A percentile compares a stretch with the other conserved stretches of the same genome.
Conservation (phyloP, 1,284 basidiomycete species). For the Irpex rosettiformis region DNA sequence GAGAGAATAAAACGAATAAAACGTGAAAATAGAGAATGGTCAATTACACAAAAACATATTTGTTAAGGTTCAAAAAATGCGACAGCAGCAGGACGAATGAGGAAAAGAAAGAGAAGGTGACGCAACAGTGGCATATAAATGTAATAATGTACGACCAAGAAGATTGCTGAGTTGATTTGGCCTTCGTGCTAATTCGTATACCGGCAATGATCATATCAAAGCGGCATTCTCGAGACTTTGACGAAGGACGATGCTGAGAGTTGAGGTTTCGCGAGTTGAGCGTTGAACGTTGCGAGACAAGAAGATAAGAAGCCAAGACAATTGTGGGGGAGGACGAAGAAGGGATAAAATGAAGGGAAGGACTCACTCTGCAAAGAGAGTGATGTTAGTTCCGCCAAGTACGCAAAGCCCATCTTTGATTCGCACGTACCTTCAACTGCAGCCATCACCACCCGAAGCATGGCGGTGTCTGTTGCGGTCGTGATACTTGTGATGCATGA, state of each 20-base stretch:
- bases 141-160: slow-evolving; percentile 15
- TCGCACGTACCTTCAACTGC: slow-evolving; percentile 77
- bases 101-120: slow-evolving; percentile 18
- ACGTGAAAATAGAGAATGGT: not conserved
- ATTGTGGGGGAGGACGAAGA: slow-evolving; percentile 18
- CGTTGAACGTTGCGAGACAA: slow-evolving; percentile 21
- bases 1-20: not conserved
- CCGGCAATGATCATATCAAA: slow-evolving; percentile 32
- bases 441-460: slow-evolving; percentile 91
- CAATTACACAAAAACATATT: slow-evolving; percentile 13
- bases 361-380: slow-evolving; percentile 65
- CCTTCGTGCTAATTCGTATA: slow-evolving; percentile 3
- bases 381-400: slow-evolving; percentile 11
- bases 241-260: slow-evolving; percentile 42
- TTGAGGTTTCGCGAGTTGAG: slow-evolving; percentile 24
- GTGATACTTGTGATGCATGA: slow-evolving; percentile 59
- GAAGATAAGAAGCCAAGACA: slow-evolving; percentile 19
- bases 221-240: slow-evolving; percentile 42
- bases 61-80: slow-evolving; percentile 9
- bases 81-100: slow-evolving; percentile 17
- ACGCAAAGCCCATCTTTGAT: slow-evolving; percentile 1
- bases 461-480: slow-evolving; percentile 90
- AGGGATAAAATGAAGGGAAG: slow-evolving; percentile 30
- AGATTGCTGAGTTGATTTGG: slow-evolving; percentile 18
- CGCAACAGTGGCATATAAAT: slow-evolving; percentile 22